These are phyloP conservation scores for Kokia cookei DNA, from an alignment of 441 rosid species.

Conservation along the genomic window DNA sequence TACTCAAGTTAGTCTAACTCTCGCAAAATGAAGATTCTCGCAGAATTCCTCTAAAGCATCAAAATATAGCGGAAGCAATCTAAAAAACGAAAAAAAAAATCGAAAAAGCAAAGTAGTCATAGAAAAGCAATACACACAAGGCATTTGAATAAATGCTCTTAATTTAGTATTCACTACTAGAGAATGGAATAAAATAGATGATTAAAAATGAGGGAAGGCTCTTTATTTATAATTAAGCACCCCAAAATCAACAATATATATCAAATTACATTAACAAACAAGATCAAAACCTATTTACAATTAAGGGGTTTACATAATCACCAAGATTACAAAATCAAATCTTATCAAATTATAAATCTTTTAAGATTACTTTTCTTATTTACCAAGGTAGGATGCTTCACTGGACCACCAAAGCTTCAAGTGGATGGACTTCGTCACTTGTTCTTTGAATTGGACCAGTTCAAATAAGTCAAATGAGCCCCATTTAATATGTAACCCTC, in stretches of 20 bases:
- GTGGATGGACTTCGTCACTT: not conserved
- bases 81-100: no score
- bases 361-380: no score
- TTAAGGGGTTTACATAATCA: not conserved
- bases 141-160: not conserved
- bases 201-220: not conserved
- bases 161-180: not conserved
- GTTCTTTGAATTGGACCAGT: not conserved
- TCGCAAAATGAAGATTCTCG: not conserved
- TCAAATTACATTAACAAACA: not conserved
- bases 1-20: not conserved
- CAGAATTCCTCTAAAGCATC: not conserved
- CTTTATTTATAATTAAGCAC: not conserved
- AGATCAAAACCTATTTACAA: not conserved
- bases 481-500: not conserved
- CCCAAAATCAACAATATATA: not conserved
- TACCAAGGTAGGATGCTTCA: not conserved
- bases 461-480: not conserved
- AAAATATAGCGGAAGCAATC: no score
- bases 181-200: no score
- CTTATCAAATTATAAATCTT: not conserved
- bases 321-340: not conserved
- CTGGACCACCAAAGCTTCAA: not conserved
- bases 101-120: not conserved
- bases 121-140: not conserved